phyloP scores from a whole-genome alignment of 495 filamentous ascomycete genomes.

The Aspergillus cavernicola region DNA sequence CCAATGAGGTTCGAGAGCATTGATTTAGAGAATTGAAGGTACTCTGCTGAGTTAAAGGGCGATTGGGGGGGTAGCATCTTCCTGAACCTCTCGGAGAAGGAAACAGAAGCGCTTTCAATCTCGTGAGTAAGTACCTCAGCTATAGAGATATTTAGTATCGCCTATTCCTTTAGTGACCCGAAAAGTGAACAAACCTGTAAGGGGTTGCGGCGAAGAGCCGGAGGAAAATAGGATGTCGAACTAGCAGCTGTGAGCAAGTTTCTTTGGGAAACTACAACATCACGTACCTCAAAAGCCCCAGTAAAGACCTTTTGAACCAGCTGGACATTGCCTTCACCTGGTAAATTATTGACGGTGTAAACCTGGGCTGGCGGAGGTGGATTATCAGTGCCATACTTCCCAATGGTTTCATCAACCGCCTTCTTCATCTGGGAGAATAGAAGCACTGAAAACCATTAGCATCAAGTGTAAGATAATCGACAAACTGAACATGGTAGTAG shows the following conservation, averaged over 20 bases:
- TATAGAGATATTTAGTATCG: constrained; percentile 32
- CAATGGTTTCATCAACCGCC: constrained; percentile 63
- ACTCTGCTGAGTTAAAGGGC: constrained; percentile 71
- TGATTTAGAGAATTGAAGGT: constrained; percentile 75
- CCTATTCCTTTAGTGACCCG: background rate
- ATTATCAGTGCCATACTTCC: constrained; percentile 64
- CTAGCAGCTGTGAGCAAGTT: constrained; percentile 33
- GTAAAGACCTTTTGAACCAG: constrained; percentile 90
- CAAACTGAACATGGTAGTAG: background rate
- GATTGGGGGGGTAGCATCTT: constrained; percentile 68
- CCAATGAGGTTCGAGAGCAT: constrained; percentile 94
- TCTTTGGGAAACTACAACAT: background rate
- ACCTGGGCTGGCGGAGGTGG: constrained; percentile 81
- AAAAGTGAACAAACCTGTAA: constrained; percentile 52
- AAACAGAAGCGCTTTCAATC: constrained; percentile 59
- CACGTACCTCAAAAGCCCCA: constrained; percentile 70
- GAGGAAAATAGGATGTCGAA: constrained; percentile 94
- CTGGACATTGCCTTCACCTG: constrained; percentile 76
- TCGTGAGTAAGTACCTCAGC: constrained; percentile 66
- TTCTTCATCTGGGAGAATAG: constrained; percentile 76
- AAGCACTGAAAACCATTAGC: constrained; percentile 41
- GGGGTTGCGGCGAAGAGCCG: constrained; percentile 55
- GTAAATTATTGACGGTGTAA: constrained; percentile 69
- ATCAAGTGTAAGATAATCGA: background rate
- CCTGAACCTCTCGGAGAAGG: constrained; percentile 71